Conservation (phyloP, 2,329 filamentous ascomycete genomes). For the Beauveria sp. region DNA sequence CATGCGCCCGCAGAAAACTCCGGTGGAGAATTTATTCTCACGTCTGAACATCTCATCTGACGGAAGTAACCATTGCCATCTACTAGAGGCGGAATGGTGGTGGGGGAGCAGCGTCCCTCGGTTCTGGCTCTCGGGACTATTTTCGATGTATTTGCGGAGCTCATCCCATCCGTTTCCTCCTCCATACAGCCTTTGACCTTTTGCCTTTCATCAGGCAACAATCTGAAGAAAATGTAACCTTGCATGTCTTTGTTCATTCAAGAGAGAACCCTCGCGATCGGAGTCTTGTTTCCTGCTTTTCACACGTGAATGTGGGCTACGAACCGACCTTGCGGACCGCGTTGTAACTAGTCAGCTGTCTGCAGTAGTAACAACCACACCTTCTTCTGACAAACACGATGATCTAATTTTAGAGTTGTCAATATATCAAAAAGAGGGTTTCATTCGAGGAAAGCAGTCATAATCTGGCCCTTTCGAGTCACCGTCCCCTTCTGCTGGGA, state of each 20-base stretch:
- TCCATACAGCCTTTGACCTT: neutral
- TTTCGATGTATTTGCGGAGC: conserved; percentile 2
- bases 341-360: neutral
- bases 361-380: neutral
- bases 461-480: neutral
- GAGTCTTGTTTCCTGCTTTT: no score
- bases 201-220: neutral
- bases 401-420: neutral
- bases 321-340: neutral
- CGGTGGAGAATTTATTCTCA: neutral
- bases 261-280: no score
- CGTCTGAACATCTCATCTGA: neutral
- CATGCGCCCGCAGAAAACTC: neutral
- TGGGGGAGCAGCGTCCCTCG: neutral
- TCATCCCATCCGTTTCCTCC: neutral
- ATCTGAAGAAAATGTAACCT: neutral
- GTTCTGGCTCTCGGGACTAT: neutral
- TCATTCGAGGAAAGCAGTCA: neutral
- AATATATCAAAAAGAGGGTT: no score
- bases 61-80: neutral
- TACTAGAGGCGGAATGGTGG: neutral
- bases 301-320: no score
- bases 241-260: neutral
- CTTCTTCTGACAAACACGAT: neutral
- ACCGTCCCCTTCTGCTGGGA: neutral